phyloP scores from a whole-genome alignment of 2,329 filamentous ascomycete genomes.

The Pyrenochaeta sp. region DNA sequence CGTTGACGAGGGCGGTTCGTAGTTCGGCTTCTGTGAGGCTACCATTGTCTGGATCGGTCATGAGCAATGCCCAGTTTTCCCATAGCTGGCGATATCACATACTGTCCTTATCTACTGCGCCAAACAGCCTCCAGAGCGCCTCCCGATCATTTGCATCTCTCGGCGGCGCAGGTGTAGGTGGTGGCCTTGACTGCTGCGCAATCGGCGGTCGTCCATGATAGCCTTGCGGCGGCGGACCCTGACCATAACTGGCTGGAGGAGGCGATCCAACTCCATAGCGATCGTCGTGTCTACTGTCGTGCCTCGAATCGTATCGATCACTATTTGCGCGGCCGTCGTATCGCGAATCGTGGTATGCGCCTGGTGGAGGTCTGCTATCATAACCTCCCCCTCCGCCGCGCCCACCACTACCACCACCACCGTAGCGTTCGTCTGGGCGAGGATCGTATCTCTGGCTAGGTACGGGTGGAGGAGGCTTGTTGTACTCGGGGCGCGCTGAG shows the following conservation, averaged over 20 bases:
- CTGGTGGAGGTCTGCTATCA: constrained; percentile 46
- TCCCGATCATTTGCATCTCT: constrained; percentile 72
- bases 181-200: constrained; percentile 54
- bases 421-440: constrained; percentile 50
- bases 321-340: constrained; percentile 38
- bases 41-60: constrained; percentile 67
- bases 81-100: constrained; percentile 30
- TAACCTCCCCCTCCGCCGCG: constrained; percentile 29
- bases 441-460: constrained; percentile 42
- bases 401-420: constrained; percentile 34
- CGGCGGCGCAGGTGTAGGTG: constrained; percentile 58
- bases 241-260: constrained; percentile 60
- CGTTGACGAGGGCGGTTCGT: constrained; percentile 90
- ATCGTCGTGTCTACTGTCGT: constrained; percentile 24
- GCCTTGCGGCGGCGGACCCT: constrained; percentile 65
- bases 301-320: constrained; percentile 39
- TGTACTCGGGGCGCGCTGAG: constrained; percentile 51
- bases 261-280: constrained; percentile 56
- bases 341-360: constrained; percentile 50
- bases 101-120: constrained; percentile 88
- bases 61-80: constrained; percentile 9
- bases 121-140: constrained; percentile 81
- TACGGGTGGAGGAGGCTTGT: constrained; percentile 54
- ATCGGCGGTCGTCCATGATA: constrained; percentile 71
- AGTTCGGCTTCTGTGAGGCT: constrained; percentile 88